phyloP scores from a whole-genome alignment of 78 protist genomes.

The Chrysochromulina tobinii region DNA sequence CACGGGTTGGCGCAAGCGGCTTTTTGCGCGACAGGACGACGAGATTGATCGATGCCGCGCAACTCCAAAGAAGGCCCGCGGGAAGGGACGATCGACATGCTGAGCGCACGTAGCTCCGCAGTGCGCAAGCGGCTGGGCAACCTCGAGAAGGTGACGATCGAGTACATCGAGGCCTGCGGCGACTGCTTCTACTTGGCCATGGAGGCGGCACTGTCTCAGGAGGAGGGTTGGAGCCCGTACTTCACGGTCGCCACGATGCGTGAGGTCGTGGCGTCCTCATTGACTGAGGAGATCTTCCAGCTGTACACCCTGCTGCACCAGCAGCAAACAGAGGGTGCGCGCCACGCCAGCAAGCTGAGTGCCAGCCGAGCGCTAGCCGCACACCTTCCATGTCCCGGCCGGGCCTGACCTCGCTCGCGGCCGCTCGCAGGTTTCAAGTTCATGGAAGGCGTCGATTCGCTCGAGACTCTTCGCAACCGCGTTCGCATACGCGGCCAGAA shows the following conservation, averaged over 20 bases:
- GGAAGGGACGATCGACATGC: neutral
- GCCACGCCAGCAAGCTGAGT: too few species aligned
- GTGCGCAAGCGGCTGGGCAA: constrained; percentile 10
- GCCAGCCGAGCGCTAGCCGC: too few species aligned
- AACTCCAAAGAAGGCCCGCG: neutral
- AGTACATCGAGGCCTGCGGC: neutral
- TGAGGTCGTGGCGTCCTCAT: neutral
- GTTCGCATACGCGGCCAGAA: neutral
- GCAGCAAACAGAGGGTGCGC: neutral
- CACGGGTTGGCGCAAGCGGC: too few species aligned
- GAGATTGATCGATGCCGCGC: too few species aligned
- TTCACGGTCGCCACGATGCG: neutral
- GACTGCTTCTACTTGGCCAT: constrained; percentile 3
- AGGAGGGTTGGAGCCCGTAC: neutral
- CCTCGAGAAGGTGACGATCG: neutral
- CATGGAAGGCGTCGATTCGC: neutral
- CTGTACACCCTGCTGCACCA: neutral
- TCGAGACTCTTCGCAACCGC: neutral
- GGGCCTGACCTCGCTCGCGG: too few species aligned
- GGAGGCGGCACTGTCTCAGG: neutral
- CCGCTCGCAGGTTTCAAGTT: neutral
- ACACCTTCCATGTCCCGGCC: too few species aligned
- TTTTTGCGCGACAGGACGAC: too few species aligned
- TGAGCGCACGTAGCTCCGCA: neutral
- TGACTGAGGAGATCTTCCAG: neutral